Evolutionary conservation across 1,284 basidiomycete species (phyloP), one percentile per base, ranked within the genome.

Genomic region (Apiotrichum laibachii): DNA sequence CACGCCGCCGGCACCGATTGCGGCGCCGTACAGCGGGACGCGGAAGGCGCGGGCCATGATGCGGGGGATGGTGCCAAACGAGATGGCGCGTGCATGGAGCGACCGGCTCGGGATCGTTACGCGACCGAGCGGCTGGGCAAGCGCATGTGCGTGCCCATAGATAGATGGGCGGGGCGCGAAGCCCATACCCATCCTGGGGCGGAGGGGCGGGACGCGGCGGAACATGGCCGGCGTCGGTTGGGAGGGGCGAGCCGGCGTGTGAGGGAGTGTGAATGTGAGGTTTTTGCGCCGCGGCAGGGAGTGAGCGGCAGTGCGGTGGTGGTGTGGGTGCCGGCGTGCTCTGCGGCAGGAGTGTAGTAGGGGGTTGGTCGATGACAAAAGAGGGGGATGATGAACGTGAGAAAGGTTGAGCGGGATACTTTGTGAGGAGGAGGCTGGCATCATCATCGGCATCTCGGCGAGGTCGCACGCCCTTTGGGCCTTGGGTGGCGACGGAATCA

Each of bases 1-100:
- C 57, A 93, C 80, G 0, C 90, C 88, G n/a, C 92, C 92, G 1
- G 88, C 92, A 13, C 92, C 91, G 22, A 92, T 84, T 0, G 90
- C 90, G 22, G 86, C 88, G 15, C 88, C 89, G 35, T 90, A 91
- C 62, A 91, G 82, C 37, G 91, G 91, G 2, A 94, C 85, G 53
- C 88, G 82, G 72, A 94, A 91, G 0, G 90, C 91, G 45, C 90
- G 82, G 0, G 87, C 85, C 49, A 93, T 84, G 66, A 93, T 88
- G 62, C 85, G 82, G 15, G 91, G 91, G 55, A 93, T 87, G 12
- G 89, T 86, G 10, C 86, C 83, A 74, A 92, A 93, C 12, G 90
- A 92, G 19, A 93, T 81, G 5, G 87, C 85, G 53, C 90, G 85
- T 22, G 84, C 82, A 69, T 90, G 88, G 21, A 71, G 61, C 37